Evolutionary conservation across 495 filamentous ascomycete genomes (phyloP), one percentile per base, ranked within the genome.

Genomic region (Talaromyces liani): DNA sequence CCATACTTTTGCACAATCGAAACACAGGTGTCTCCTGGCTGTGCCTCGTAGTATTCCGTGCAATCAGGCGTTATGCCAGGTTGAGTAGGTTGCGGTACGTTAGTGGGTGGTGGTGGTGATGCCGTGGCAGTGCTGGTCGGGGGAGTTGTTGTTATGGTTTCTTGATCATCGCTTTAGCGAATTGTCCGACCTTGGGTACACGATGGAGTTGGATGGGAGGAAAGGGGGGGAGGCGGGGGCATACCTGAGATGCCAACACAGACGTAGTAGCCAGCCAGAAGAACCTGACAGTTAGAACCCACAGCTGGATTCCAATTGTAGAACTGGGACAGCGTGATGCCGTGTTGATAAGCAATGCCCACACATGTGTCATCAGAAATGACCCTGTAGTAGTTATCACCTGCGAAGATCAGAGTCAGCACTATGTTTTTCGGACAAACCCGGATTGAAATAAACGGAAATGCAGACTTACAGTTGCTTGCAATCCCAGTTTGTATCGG

Each of bases 231-330:
- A n/a, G n/a, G n/a, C n/a, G n/a, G n/a, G n/a, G n/a, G 7, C 45
- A 4, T 25, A 62, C 63, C 24, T 45, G 27, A 20, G 14, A 53
- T 45, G n/a, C 58, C 58, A 9, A 65, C 58, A 29, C 66, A 67
- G 45, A 66, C 67, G 25, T 64, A 67, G 41, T 67, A 66, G 4
- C 62, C 65, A 0, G 60, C 36, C 22, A 34, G 34, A 6, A 69
- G 60, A 29, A 34, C 51, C 24, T 63, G n/a, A 59, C 71, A 70
- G 54, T 68, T 65, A 2, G 51, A 18, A 2, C 66, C 66, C 22
- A 70, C 69, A 5, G 60, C 55, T 5, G 71, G 68, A 64, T 73
- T 73, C 65, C 67, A 71, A 31, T 49, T 54, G 29, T 63, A 45
- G 53, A 71, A 71, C 25, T 73, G 64, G 4, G 64, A 31, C 1